phyloP scores from a whole-genome alignment of 495 filamentous ascomycete genomes.

The Hypoxylon lenormandii region DNA sequence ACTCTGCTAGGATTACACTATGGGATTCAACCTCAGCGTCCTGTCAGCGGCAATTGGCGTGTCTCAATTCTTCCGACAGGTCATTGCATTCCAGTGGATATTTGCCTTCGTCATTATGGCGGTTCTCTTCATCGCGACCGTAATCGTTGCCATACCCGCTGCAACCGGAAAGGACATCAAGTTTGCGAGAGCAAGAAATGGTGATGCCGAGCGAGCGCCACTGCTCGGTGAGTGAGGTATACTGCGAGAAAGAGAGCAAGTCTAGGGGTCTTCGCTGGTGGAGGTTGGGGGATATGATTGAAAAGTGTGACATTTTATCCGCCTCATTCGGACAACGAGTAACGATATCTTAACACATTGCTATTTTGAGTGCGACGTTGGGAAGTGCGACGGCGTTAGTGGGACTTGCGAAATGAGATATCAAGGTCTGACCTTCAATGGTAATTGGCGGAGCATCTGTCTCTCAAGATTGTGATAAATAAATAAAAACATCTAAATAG shows the following conservation, averaged over 20 bases:
- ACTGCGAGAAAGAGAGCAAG: not conserved
- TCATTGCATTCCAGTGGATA: slow-evolving; percentile 86
- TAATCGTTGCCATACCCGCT: slow-evolving; percentile 72
- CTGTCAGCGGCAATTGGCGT: slow-evolving; percentile 80
- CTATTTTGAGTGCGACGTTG: slow-evolving; percentile 11
- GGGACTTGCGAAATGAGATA: slow-evolving; percentile 10
- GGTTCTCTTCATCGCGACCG: slow-evolving; percentile 73
- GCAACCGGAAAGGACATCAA: slow-evolving; percentile 66
- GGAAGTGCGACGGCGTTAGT: slow-evolving; percentile 19
- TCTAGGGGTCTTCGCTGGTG: not conserved
- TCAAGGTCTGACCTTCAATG: not conserved
- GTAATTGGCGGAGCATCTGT: not conserved
- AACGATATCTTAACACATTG: slow-evolving; percentile 2
- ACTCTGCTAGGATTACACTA: slow-evolving; percentile 73
- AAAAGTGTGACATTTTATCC: not conserved
- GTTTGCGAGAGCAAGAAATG: slow-evolving; percentile 48
- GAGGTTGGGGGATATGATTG: not conserved
- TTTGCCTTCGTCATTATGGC: slow-evolving; percentile 87
- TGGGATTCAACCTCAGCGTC: slow-evolving; percentile 81
- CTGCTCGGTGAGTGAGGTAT: slow-evolving; percentile 56
- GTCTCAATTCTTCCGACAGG: slow-evolving; percentile 75
- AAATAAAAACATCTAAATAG: not conserved
- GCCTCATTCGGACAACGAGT: slow-evolving; percentile 10
- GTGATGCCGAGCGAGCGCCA: slow-evolving; percentile 65
- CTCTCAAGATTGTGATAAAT: not conserved